Evolutionary conservation across 352 stramenopile genomes (phyloP).

Genomic region (Plasmopara viticola): DNA sequence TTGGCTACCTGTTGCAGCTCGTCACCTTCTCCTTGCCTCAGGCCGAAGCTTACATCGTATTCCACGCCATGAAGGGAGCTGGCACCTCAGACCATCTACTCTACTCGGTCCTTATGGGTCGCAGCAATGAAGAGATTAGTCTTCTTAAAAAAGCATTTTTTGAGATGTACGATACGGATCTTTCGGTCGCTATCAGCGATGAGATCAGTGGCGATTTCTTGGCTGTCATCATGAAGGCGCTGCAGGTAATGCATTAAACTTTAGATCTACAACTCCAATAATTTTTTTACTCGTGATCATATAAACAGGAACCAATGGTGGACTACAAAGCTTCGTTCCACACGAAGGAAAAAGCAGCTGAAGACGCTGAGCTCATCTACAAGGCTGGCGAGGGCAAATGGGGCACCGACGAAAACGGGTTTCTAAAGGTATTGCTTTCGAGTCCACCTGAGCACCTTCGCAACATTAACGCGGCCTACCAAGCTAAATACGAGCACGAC

Average conservation of each 20-base stretch:
- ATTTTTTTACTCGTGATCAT: constrained; percentile 2
- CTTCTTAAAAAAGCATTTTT: constrained; percentile 53
- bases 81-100: constrained; percentile 56
- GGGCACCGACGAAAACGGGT: constrained; percentile 62
- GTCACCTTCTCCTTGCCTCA: constrained; percentile 46
- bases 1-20: constrained; percentile 55
- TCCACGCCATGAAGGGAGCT: constrained; percentile 48
- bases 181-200: constrained; percentile 36
- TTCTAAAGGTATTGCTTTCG: constrained; percentile 54
- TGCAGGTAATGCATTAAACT: constrained; percentile 21
- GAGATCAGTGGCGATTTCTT: constrained; percentile 46
- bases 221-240: constrained; percentile 43
- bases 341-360: constrained; percentile 54
- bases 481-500: constrained; percentile 51
- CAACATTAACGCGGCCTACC: constrained; percentile 53
- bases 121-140: constrained; percentile 43
- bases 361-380: constrained; percentile 60
- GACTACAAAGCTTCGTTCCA: constrained; percentile 47
- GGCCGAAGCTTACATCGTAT: constrained; percentile 55
- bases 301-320: constrained; percentile 22
- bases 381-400: constrained; percentile 75
- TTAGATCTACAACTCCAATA: background rate
- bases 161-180: constrained; percentile 46
- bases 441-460: constrained; percentile 56
- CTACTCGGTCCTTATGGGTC: constrained; percentile 51